Evolutionary conservation across 2,329 filamentous ascomycete genomes (phyloP).

Genomic region (Ceratocystis variospora): DNA sequence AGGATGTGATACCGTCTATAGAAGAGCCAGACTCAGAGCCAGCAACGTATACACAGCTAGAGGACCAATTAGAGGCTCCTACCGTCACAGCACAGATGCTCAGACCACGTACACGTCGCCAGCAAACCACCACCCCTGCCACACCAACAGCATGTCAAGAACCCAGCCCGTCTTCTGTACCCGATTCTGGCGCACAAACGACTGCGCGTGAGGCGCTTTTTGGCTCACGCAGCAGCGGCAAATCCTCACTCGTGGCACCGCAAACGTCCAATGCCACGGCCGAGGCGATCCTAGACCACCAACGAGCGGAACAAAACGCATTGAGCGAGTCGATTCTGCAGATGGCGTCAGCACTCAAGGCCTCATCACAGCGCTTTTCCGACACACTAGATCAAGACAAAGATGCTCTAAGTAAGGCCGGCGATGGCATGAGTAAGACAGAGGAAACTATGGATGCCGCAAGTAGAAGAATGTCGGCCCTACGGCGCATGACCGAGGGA

Average conservation of each 20-base stretch:
- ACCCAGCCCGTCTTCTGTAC: background rate
- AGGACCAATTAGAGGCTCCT: background rate
- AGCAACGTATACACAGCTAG: background rate
- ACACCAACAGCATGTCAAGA: background rate
- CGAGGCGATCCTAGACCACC: slow-evolving; percentile 61
- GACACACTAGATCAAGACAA: slow-evolving; percentile 57
- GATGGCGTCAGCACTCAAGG: slow-evolving; percentile 66
- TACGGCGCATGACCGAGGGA: slow-evolving; percentile 73
- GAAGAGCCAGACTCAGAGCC: background rate
- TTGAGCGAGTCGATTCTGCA: slow-evolving; percentile 69
- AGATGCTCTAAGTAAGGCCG: slow-evolving; percentile 55
- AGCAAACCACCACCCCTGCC: background rate
- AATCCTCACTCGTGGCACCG: slow-evolving; percentile 26
- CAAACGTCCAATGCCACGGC: slow-evolving; percentile 38
- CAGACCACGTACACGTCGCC: slow-evolving; percentile 7
- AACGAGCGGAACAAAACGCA: slow-evolving; percentile 69
- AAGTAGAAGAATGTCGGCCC: slow-evolving; percentile 58
- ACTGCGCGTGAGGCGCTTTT: slow-evolving; percentile 12
- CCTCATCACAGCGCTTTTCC: slow-evolving; percentile 58
- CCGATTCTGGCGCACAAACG: background rate
- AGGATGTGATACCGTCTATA: background rate
- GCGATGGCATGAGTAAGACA: slow-evolving; percentile 63
- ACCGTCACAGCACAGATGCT: slow-evolving; percentile 9
- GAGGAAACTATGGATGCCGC: slow-evolving; percentile 63
- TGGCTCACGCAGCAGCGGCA: slow-evolving; percentile 8